Percentiles rank a stretch among this genome's conserved stretches.
phyloP scores from a whole-genome alignment of 2,329 filamentous ascomycete genomes.

The Fusarium xyrophilum region DNA sequence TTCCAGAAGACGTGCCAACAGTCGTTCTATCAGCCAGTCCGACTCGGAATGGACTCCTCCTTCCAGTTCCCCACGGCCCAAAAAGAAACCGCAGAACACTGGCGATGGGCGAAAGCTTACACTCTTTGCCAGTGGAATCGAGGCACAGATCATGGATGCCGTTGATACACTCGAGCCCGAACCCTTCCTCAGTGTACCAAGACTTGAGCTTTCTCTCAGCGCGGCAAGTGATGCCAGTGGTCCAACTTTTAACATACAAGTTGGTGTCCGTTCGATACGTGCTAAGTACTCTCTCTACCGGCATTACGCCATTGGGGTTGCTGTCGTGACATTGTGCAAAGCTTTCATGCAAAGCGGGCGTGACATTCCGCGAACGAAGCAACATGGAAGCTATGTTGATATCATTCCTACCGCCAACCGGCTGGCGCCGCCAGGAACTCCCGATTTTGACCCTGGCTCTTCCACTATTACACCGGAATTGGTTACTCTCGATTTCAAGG shows the following conservation, averaged over 20 bases:
- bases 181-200: conserved; percentile 83
- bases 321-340: conserved; percentile 74
- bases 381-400: conserved; percentile 40
- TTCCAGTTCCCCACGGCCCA: conserved; percentile 49
- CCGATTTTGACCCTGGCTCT: conserved; percentile 45
- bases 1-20: conserved; percentile 75
- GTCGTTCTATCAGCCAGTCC: conserved; percentile 70
- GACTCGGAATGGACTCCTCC: conserved; percentile 66
- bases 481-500: conserved; percentile 81
- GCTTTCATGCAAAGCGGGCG: conserved; percentile 66
- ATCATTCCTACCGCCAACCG: conserved; percentile 41
- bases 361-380: conserved; percentile 48
- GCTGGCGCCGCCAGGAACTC: conserved; percentile 49
- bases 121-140: conserved; percentile 81
- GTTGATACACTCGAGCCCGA: conserved; percentile 84
- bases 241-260: conserved; percentile 85
- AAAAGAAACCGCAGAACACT: conserved; percentile 61
- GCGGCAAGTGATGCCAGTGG: conserved; percentile 87
- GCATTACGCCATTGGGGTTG: conserved; percentile 88
- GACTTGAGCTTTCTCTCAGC: conserved; percentile 84
- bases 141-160: conserved; percentile 89
- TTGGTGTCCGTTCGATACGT: conserved; percentile 77
- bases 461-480: conserved; percentile 64
- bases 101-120: conserved; percentile 83
- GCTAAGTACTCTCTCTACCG: conserved; percentile 92